Conservation (phyloP, 2,329 filamentous ascomycete genomes). For the Trichoderma semiorbis region DNA sequence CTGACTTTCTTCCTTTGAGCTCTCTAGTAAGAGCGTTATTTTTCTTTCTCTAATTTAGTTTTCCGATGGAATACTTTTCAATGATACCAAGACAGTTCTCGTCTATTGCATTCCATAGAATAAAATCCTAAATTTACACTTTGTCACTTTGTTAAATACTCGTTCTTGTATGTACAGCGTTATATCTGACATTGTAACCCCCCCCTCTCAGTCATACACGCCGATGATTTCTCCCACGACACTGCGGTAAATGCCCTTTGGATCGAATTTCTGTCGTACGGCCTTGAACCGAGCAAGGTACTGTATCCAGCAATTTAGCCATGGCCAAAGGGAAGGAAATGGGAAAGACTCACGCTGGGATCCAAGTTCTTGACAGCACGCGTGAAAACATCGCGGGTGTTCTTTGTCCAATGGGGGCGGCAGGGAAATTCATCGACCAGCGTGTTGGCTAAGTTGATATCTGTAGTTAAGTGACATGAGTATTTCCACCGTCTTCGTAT, state of each 20-base stretch:
- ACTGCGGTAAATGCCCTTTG: constrained; percentile 45
- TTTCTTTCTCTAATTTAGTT: neutral
- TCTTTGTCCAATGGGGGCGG: constrained; percentile 53
- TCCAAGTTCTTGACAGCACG: constrained; percentile 46
- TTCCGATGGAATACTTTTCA: neutral
- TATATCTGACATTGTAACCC: neutral
- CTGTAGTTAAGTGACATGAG: constrained; percentile 21
- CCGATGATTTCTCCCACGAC: constrained; percentile 48
- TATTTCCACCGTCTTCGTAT: neutral
- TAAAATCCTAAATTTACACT: neutral
- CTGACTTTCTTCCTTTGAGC: neutral
- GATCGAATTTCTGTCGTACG: constrained; percentile 46
- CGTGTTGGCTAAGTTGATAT: constrained; percentile 43
- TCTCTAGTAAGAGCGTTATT: neutral
- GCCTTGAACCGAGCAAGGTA: constrained; percentile 47
- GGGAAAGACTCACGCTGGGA: constrained; percentile 33
- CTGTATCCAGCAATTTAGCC: constrained; percentile 19
- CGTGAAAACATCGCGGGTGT: constrained; percentile 45
- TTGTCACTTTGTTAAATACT: neutral
- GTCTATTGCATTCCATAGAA: constrained; percentile 7
- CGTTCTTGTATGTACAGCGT: neutral
- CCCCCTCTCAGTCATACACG: constrained; percentile 32
- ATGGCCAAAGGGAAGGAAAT: neutral
- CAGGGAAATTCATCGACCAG: constrained; percentile 49
- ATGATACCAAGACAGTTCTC: constrained; percentile 9